Evolutionary conservation across 495 filamentous ascomycete genomes (phyloP).

Genomic region (Tuber umbilicatum): DNA sequence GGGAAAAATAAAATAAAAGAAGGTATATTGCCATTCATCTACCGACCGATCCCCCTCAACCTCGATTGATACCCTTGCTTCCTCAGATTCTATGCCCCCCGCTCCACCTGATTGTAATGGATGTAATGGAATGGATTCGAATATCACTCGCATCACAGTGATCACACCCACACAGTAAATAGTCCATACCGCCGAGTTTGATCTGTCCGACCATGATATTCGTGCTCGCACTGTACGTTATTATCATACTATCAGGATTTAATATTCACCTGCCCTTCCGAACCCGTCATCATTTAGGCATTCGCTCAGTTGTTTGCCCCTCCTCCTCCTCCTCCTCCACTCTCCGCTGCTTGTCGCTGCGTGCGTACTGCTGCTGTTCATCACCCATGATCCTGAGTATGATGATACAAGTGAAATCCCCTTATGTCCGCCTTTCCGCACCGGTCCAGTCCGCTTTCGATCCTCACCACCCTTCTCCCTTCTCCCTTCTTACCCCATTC

Average conservation of each 20-base stretch:
- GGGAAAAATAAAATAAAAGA: background rate
- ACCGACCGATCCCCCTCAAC: constrained; percentile 5
- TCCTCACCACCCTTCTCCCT: background rate
- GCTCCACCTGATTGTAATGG: background rate
- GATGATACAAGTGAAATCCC: background rate
- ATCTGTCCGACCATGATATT: background rate
- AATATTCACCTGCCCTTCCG: constrained; percentile 5
- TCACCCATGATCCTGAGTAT: background rate
- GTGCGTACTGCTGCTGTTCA: background rate
- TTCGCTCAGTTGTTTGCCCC: background rate
- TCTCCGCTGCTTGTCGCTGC: background rate
- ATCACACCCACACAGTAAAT: background rate
- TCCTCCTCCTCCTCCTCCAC: background rate
- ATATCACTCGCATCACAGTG: background rate
- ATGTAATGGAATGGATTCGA: background rate
- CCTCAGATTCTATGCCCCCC: background rate
- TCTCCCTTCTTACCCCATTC: background rate
- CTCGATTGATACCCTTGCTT: constrained; percentile 1
- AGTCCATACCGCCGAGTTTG: background rate
- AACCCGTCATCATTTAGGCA: constrained; percentile 1
- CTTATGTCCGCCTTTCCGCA: background rate
- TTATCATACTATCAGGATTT: background rate
- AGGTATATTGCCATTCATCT: background rate
- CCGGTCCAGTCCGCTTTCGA: background rate
- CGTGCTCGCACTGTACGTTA: background rate